Base-by-base conservation (phyloP, 1,284 basidiomycete genomes). In the Leccinum proliferum region DNA sequence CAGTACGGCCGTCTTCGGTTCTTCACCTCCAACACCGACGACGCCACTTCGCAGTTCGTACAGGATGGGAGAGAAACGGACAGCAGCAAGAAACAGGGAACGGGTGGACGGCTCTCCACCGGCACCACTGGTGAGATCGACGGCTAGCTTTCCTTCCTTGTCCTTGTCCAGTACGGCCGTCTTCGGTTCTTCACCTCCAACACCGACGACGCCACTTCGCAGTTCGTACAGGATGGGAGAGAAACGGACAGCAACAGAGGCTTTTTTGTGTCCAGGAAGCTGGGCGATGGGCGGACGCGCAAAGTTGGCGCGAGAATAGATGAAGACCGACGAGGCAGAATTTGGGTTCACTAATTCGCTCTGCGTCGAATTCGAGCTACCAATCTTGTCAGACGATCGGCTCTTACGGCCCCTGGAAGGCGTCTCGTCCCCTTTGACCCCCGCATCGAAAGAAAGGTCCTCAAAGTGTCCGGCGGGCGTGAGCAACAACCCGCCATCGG, bases 381-480 rank as follows among this genome's bases (percentile, higher is more conserved):
- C 69, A 4, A 75, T 73, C 59, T 69, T 73, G 32, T 81, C 74
- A 4, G 81, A 75, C 0, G 83, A 81, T 59, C 82, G 76, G 8
- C 80, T 77, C 64, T 83, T 87, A 61, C 85, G 77, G 39, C 87
- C 84, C 64, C 86, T 78, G 14, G 77, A 69, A 5, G 84, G 78
- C 3, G 80, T 81, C 32, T 80, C 77, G 32, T 79, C 80, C 10
- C 69, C 72, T 64, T 71, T 73, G 62, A 72, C 59, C 62, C 46
- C 60, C 60, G 73, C 62, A 12, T 58, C 61, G 57, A 69, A 88
- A 82, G 52, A 89, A 83, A 92, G 92, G 74, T 96, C 94, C 72
- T 97, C 94, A 71, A 97, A 98, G 71, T 97, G 91, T 1, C 97
- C 96, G 2, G 96, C 96, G 0, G 97, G 96, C 0, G 97, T 98